phyloP scores from a whole-genome alignment of 129 eudicot genomes.

The Flaveria linearis region DNA sequence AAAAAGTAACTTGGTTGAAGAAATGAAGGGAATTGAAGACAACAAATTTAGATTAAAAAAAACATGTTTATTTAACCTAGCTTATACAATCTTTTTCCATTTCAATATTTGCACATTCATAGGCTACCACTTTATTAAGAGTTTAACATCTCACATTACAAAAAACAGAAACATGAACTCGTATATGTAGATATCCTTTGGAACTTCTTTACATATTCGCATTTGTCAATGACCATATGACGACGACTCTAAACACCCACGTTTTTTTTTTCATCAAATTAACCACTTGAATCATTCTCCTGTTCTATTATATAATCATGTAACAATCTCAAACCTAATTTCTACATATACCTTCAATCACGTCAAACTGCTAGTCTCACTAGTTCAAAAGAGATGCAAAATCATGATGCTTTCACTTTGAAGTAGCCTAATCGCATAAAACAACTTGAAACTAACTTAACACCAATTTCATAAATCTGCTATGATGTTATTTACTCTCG shows the following conservation, averaged over 20 bases:
- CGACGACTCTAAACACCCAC: background rate
- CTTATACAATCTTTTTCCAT: background rate
- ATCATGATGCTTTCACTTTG: background rate
- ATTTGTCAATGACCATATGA: background rate
- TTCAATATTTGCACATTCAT: background rate
- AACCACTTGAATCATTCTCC: constrained; percentile 10
- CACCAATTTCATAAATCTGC: background rate
- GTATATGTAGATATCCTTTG: background rate
- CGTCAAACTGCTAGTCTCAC: constrained; percentile 12
- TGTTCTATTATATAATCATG: background rate
- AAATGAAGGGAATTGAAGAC: background rate
- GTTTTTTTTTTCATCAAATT: background rate
- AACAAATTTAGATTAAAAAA: background rate
- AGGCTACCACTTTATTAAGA: background rate
- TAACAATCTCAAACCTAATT: background rate
- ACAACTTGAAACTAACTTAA: constrained; percentile 2
- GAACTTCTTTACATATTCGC: background rate
- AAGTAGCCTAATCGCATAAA: constrained; percentile 2
- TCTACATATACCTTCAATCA: background rate
- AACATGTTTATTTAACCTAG: background rate
- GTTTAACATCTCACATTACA: background rate
- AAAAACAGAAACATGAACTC: background rate
- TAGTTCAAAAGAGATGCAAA: background rate
- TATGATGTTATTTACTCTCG: background rate
- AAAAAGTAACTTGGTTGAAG: background rate